Evolutionary conservation across 768 basidiomycete genomes (phyloP).

Genomic region (Porphyrellus cyaneotinctus): DNA sequence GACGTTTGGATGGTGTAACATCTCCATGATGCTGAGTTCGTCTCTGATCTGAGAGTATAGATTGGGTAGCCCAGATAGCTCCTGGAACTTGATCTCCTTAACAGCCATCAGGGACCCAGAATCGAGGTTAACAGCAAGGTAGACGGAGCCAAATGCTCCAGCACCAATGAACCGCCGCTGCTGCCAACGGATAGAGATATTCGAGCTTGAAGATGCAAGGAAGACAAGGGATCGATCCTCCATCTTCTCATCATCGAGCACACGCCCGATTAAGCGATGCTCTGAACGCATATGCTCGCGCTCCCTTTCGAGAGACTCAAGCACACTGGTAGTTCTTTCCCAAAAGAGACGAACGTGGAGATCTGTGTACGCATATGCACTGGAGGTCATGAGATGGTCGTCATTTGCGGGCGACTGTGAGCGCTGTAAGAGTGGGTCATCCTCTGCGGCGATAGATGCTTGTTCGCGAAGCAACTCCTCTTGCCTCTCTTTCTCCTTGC

Average conservation of each 20-base stretch:
- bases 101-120: constrained; percentile 97
- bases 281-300: constrained; percentile 60
- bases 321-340: constrained; percentile 60
- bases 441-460: constrained; percentile 43
- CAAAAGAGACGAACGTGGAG: constrained; percentile 70
- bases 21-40: constrained; percentile 96
- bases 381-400: constrained; percentile 23
- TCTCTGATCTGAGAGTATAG: constrained; percentile 92
- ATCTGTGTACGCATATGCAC: constrained; percentile 47
- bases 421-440: constrained; percentile 46
- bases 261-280: constrained; percentile 80
- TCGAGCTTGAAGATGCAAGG: constrained; percentile 92
- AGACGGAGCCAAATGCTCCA: constrained; percentile 99
- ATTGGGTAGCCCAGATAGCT: constrained; percentile 81
- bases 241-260: constrained; percentile 87
- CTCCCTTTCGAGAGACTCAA: constrained; percentile 61
- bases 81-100: constrained; percentile 97
- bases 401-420: constrained; percentile 37
- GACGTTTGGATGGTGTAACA: constrained; percentile 95
- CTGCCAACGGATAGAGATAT: constrained; percentile 96
- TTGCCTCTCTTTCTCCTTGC: constrained; percentile 83
- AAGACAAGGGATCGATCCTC: constrained; percentile 94
- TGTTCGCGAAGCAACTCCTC: constrained; percentile 59
- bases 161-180: constrained; percentile 97
- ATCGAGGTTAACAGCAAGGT: constrained; percentile 94